Evolutionary conservation across 75 land plant genomes (phyloP).

Genomic region (Pinus albicaulis): DNA sequence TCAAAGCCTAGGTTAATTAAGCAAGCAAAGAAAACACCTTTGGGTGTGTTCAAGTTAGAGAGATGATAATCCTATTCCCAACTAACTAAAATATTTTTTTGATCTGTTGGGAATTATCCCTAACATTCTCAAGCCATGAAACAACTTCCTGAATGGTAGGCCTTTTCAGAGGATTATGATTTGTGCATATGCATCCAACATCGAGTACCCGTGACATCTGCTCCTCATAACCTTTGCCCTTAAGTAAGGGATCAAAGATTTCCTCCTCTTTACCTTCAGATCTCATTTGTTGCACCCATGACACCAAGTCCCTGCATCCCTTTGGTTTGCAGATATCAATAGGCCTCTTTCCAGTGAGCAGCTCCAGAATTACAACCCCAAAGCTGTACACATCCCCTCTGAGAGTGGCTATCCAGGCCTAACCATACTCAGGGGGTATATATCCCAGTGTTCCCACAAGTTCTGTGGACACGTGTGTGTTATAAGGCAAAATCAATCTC

Average conservation of each 20-base stretch:
- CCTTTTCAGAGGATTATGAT: slow-evolving; percentile 45
- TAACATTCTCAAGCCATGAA: slow-evolving; percentile 49
- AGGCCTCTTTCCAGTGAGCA: slow-evolving; percentile 65
- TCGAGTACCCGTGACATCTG: slow-evolving; percentile 49
- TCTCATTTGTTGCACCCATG: slow-evolving; percentile 66
- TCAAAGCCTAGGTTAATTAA: not conserved
- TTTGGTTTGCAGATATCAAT: slow-evolving; percentile 61
- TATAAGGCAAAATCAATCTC: slow-evolving; percentile 52
- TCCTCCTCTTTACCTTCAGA: slow-evolving; percentile 38
- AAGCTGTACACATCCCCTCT: slow-evolving; percentile 77
- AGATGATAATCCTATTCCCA: not conserved
- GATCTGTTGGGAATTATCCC: slow-evolving; percentile 7
- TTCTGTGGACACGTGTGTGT: slow-evolving; percentile 78
- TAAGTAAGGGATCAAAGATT: slow-evolving; percentile 41
- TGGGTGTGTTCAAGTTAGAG: not conserved
- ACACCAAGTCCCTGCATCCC: slow-evolving; percentile 53
- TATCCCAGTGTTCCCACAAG: slow-evolving; percentile 80
- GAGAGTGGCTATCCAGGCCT: slow-evolving; percentile 59
- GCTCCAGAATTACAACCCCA: slow-evolving; percentile 72
- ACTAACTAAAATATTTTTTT: not conserved
- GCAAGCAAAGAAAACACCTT: not conserved
- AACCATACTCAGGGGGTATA: slow-evolving; percentile 62
- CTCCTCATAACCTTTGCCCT: slow-evolving; percentile 43
- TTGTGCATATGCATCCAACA: slow-evolving; percentile 59
- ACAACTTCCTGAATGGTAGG: slow-evolving; percentile 64